Percentiles rank a stretch among this genome's conserved stretches.
These are phyloP conservation scores for Marsdenia floribunda DNA, from an alignment of 257 asterid species.

Conservation along the genomic window DNA sequence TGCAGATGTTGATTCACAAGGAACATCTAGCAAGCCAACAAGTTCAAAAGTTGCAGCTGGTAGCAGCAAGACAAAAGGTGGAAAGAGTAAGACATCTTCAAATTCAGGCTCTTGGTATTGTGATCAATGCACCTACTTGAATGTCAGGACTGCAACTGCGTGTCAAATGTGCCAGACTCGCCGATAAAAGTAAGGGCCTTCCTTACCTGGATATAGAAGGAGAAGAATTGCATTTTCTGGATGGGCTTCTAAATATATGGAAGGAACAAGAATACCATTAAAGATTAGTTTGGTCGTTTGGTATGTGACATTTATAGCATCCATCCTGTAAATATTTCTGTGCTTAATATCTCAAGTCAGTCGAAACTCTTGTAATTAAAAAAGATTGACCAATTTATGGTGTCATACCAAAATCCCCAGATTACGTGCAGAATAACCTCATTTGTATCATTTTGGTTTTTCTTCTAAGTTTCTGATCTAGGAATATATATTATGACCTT, in stretches of 20 bases:
- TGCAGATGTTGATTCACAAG: slow-evolving; percentile 79
- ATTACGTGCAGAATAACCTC: neutral
- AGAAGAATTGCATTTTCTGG: no score
- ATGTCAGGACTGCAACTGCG: slow-evolving; percentile 31
- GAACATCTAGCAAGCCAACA: slow-evolving; percentile 33
- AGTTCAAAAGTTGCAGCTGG: slow-evolving; percentile 50
- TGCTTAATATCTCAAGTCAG: neutral
- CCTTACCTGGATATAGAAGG: neutral
- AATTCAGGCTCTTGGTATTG: slow-evolving; percentile 60
- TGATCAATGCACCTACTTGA: slow-evolving; percentile 53
- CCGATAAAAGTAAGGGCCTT: slow-evolving; percentile 25
- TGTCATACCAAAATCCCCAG: neutral
- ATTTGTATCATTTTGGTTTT: neutral
- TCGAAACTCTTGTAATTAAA: neutral
- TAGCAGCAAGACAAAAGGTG: slow-evolving; percentile 63
- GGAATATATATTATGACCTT: neutral
- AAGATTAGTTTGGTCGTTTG: neutral
- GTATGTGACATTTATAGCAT: neutral
- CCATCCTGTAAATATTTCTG: slow-evolving; percentile 10
- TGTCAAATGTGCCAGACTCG: slow-evolving; percentile 53
- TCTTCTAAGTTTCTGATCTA: neutral
- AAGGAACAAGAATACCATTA: neutral
- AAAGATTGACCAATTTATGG: neutral
- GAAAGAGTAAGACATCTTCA: slow-evolving; percentile 53
- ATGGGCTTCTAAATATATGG: neutral